Percentiles rank a stretch among this genome's conserved stretches.
Evolutionary conservation across 2,329 filamentous ascomycete genomes (phyloP).

Genomic region (Aspergillus sp.): DNA sequence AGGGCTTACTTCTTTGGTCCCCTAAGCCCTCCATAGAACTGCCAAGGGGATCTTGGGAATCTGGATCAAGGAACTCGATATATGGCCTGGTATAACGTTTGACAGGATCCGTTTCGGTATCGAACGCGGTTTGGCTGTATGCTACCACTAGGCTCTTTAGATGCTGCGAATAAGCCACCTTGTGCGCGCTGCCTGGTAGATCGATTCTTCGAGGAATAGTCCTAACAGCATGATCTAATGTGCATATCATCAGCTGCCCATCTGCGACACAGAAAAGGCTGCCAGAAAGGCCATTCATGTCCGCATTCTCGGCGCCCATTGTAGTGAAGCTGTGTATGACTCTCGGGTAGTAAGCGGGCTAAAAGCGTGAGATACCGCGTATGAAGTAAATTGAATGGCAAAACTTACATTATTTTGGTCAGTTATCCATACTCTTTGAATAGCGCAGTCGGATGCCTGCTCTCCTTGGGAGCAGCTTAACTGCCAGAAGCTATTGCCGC

Average conservation of each 20-base stretch:
- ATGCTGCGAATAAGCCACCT: slow-evolving; percentile 46
- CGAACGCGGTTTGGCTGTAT: slow-evolving; percentile 34
- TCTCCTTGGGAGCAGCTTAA: slow-evolving; percentile 28
- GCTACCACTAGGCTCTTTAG: slow-evolving; percentile 52
- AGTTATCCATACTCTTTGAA: slow-evolving; percentile 42
- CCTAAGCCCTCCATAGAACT: slow-evolving; percentile 6
- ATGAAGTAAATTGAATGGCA: neutral
- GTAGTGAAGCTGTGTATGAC: slow-evolving; percentile 37
- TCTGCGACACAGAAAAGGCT: slow-evolving; percentile 51
- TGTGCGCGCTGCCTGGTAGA: slow-evolving; percentile 43
- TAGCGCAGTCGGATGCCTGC: slow-evolving; percentile 24
- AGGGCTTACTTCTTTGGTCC: slow-evolving; percentile 15
- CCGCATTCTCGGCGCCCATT: slow-evolving; percentile 27
- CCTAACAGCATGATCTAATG: slow-evolving; percentile 43
- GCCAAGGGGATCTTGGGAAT: slow-evolving; percentile 27
- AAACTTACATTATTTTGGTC: slow-evolving; percentile 42
- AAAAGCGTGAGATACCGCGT: slow-evolving; percentile 14
- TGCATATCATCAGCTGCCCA: slow-evolving; percentile 49
- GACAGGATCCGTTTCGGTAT: slow-evolving; percentile 28
- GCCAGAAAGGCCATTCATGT: slow-evolving; percentile 33
- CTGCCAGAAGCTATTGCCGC: slow-evolving; percentile 40
- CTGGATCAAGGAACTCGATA: slow-evolving; percentile 41
- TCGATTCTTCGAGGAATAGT: slow-evolving; percentile 42
- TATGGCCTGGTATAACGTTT: slow-evolving; percentile 33
- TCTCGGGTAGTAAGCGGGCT: slow-evolving; percentile 41